These are phyloP conservation scores for Porcisia deanei DNA, from an alignment of 208 protist species.

Conservation along the genomic window DNA sequence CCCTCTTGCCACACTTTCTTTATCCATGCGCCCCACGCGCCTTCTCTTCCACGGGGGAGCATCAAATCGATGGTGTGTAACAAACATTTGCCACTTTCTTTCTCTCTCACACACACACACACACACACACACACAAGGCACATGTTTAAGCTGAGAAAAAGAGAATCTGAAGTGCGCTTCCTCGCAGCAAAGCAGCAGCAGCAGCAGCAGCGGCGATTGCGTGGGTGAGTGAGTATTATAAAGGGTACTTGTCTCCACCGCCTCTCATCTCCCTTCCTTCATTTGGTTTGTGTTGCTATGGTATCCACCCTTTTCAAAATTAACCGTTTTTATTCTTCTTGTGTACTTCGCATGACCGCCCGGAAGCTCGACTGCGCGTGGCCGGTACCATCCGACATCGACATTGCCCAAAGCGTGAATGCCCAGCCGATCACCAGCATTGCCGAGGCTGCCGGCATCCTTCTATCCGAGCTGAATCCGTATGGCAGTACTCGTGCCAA, in stretches of 20 bases:
- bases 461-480: conserved; percentile 87
- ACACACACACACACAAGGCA: neutral
- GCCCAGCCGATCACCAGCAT: conserved; percentile 80
- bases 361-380: conserved; percentile 52
- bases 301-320: conserved; percentile 1
- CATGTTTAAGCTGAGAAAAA: too few species aligned
- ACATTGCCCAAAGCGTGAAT: conserved; percentile 91
- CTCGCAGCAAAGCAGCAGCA: too few species aligned
- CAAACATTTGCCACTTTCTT: too few species aligned
- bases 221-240: too few species aligned
- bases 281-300: neutral
- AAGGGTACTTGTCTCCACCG: neutral
- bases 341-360: conserved; percentile 43
- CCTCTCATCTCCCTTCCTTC: neutral
- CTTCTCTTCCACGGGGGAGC: neutral
- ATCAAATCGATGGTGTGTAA: too few species aligned
- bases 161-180: too few species aligned
- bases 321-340: conserved; percentile 19
- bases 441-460: conserved; percentile 79
- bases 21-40: too few species aligned
- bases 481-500: conserved; percentile 94
- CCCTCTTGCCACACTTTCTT: too few species aligned
- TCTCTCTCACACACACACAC: neutral
- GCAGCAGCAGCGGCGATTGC: too few species aligned
- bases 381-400: conserved; percentile 94